phyloP scores from a whole-genome alignment of 1,284 basidiomycete species.

The Sparassis latifolia region DNA sequence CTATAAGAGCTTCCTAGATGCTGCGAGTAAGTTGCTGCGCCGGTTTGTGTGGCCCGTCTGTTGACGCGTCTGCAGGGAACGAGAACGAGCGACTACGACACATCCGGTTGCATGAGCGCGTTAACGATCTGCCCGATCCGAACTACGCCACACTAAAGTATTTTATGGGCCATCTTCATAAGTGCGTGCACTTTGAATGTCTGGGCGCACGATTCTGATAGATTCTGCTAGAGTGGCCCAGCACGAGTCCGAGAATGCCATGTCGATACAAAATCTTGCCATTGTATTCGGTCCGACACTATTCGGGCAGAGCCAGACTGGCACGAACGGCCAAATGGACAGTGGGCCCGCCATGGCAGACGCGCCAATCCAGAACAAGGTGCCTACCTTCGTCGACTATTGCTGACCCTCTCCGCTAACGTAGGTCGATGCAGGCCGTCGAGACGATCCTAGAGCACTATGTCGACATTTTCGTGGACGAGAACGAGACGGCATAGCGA shows the following conservation, averaged over 20 bases:
- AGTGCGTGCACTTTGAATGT: constrained; percentile 37
- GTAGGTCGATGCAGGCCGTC: constrained; percentile 50
- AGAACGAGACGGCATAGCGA: constrained; percentile 30
- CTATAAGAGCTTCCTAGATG: constrained; percentile 92
- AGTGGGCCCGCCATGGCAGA: constrained; percentile 41
- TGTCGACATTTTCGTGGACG: constrained; percentile 80
- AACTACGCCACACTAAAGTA: constrained; percentile 98
- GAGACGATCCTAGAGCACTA: constrained; percentile 86
- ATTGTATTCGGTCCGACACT: constrained; percentile 98
- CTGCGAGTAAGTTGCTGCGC: constrained; percentile 66
- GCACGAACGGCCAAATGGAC: constrained; percentile 22
- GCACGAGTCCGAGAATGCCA: constrained; percentile 78
- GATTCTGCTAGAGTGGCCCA: constrained; percentile 57
- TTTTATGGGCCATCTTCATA: constrained; percentile 91
- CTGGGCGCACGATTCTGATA: background rate
- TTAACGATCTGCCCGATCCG: constrained; percentile 96
- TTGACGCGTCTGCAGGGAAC: constrained; percentile 50
- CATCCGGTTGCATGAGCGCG: constrained; percentile 92
- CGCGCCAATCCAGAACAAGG: constrained; percentile 62
- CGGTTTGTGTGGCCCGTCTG: background rate
- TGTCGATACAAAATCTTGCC: constrained; percentile 90
- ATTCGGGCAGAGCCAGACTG: constrained; percentile 51
- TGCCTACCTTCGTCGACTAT: constrained; percentile 13
- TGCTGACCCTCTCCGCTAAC: background rate
- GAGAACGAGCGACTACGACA: constrained; percentile 92